Conservation (phyloP, 2,329 filamentous ascomycete species). For the Epichloe scottii region DNA sequence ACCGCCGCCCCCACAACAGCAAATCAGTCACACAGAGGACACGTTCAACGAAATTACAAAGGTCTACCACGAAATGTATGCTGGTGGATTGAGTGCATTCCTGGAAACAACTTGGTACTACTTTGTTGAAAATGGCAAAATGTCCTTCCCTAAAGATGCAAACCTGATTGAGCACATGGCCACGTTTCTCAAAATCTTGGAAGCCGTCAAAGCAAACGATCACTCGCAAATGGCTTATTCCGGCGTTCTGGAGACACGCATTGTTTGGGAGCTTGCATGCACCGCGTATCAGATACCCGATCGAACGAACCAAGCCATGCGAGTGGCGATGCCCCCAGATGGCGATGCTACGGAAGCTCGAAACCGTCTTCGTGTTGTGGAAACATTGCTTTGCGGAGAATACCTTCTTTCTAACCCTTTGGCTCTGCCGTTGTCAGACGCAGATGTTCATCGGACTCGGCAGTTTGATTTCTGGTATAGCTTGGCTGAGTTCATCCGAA, state of each 20-base stretch:
- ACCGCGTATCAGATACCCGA: conserved; percentile 31
- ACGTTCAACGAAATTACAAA: conserved; percentile 54
- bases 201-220: conserved; percentile 35
- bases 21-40: conserved; percentile 37
- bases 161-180: conserved; percentile 54
- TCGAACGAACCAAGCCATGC: conserved; percentile 21
- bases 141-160: conserved; percentile 37
- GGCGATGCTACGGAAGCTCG: conserved; percentile 52
- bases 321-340: conserved; percentile 31
- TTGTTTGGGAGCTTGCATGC: conserved; percentile 48
- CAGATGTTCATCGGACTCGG: conserved; percentile 41
- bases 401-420: conserved; percentile 48
- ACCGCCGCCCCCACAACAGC: conserved; percentile 42
- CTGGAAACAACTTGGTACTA: conserved; percentile 79
- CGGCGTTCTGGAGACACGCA: conserved; percentile 40
- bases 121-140: conserved; percentile 30
- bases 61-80: conserved; percentile 66
- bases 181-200: conserved; percentile 46
- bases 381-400: conserved; percentile 63
- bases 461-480: conserved; percentile 75
- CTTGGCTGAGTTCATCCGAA: conserved; percentile 52
- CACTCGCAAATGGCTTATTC: conserved; percentile 40
- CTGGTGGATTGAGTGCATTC: conserved; percentile 58
- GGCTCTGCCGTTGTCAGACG: conserved; percentile 33
- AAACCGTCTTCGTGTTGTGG: conserved; percentile 62